Conservation (phyloP, 768 basidiomycete genomes). For the Mycena maculata region DNA sequence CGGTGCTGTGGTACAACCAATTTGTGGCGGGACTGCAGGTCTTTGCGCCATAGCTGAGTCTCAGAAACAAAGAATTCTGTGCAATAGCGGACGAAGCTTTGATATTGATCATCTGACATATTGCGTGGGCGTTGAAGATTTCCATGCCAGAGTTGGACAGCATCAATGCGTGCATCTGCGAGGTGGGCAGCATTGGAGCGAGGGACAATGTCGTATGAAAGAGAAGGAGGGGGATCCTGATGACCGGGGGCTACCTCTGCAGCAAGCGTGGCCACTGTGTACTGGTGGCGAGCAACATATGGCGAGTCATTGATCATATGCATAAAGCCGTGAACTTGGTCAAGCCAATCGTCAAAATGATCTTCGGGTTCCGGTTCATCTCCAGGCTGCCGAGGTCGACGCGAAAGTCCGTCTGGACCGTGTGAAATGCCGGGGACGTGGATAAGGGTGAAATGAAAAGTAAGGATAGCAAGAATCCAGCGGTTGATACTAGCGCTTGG, state of each 20-base stretch:
- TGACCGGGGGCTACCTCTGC: neutral
- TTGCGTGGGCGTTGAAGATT: slow-evolving; percentile 12
- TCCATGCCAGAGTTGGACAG: slow-evolving; percentile 18
- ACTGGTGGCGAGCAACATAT: neutral
- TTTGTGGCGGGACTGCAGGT: neutral
- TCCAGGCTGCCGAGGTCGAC: slow-evolving; percentile 25
- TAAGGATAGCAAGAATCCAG: slow-evolving; percentile 41
- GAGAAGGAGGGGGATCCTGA: neutral
- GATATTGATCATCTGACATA: slow-evolving; percentile 25
- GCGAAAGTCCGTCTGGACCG: slow-evolving; percentile 45
- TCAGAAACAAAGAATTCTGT: neutral
- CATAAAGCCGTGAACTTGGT: slow-evolving; percentile 23
- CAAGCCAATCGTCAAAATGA: too few relatives aligned
- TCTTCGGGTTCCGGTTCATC: too few relatives aligned
- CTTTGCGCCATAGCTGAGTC: neutral
- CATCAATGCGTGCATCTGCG: neutral
- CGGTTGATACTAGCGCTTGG: slow-evolving; percentile 40
- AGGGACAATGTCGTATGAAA: neutral
- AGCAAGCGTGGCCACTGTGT: neutral
- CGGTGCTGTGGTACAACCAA: neutral
- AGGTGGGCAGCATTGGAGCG: neutral
- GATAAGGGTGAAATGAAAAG: slow-evolving; percentile 42
- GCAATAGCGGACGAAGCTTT: slow-evolving; percentile 31
- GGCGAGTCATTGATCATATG: slow-evolving; percentile 25
- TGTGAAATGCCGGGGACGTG: slow-evolving; percentile 6